A percentile compares a stretch with the other conserved stretches of the same genome.
These are phyloP conservation scores for Corynascus novoguineensis DNA, from an alignment of 495 filamentous ascomycete genomes.

Conservation along the genomic window DNA sequence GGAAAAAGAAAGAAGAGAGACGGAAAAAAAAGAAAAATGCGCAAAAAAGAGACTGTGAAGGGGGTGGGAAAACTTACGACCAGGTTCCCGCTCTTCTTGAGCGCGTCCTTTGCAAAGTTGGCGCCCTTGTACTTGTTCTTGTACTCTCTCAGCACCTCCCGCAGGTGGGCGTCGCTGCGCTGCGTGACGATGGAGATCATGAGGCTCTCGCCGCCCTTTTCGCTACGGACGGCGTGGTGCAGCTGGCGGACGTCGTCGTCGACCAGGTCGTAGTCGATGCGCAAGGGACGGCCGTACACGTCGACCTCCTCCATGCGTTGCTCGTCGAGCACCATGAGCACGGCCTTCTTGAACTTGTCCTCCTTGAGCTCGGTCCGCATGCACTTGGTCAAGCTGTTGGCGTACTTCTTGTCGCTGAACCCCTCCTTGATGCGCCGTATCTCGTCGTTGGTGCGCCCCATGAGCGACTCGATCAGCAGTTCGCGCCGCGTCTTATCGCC, in stretches of 20 bases:
- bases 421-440: conserved; percentile 87
- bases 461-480: conserved; percentile 84
- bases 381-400: conserved; percentile 72
- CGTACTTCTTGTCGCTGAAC: conserved; percentile 88
- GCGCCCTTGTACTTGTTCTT: conserved; percentile 55
- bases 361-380: conserved; percentile 89
- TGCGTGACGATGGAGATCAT: conserved; percentile 85
- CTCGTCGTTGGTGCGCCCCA: conserved; percentile 81
- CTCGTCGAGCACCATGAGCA: conserved; percentile 80
- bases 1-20: neutral
- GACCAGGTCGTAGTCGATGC: conserved; percentile 48
- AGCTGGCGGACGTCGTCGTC: conserved; percentile 68
- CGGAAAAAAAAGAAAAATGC: conserved; percentile 6
- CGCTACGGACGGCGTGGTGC: conserved; percentile 60
- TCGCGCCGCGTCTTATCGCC: conserved; percentile 76
- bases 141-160: conserved; percentile 71
- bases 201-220: conserved; percentile 79
- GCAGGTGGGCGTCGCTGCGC: conserved; percentile 72
- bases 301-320: conserved; percentile 72
- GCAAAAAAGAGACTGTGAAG: neutral
- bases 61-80: conserved; percentile 58
- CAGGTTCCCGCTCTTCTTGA: conserved; percentile 81
- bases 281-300: conserved; percentile 36
- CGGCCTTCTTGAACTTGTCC: conserved; percentile 88
- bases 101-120: conserved; percentile 83